Evolutionary conservation across 768 basidiomycete species (phyloP).

Genomic region (Termitomyces sp.): DNA sequence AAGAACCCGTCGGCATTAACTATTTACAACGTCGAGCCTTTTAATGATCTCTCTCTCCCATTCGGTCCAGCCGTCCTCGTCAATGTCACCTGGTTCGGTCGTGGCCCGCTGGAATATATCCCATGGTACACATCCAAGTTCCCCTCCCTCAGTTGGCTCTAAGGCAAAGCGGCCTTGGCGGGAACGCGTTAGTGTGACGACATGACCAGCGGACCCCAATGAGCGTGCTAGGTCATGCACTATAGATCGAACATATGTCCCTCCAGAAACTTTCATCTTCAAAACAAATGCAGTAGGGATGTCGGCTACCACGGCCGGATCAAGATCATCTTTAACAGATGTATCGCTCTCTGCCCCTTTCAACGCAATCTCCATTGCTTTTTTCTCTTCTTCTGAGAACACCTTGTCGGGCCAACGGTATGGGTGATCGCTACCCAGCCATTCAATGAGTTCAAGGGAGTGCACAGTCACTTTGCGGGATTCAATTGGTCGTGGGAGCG

Average conservation of each 20-base stretch:
- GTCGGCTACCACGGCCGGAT: constrained; percentile 23
- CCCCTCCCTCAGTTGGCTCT: constrained; percentile 40
- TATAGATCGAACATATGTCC: constrained; percentile 95
- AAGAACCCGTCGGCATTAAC: neutral
- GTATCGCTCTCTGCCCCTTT: constrained; percentile 37
- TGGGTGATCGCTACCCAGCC: constrained; percentile 69
- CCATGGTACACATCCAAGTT: constrained; percentile 67
- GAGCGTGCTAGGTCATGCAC: constrained; percentile 88
- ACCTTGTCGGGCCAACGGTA: constrained; percentile 74
- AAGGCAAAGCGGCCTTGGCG: constrained; percentile 80
- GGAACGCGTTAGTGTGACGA: constrained; percentile 85
- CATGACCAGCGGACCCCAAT: constrained; percentile 86
- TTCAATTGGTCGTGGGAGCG: constrained; percentile 93
- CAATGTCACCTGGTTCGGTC: constrained; percentile 44
- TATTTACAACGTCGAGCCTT: constrained; percentile 53
- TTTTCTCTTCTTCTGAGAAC: constrained; percentile 63
- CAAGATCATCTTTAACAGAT: constrained; percentile 34
- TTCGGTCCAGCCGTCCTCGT: constrained; percentile 59
- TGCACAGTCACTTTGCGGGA: constrained; percentile 78
- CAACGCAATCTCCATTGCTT: constrained; percentile 62
- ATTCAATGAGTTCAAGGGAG: constrained; percentile 71
- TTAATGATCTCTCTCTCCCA: constrained; percentile 85
- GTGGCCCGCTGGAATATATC: constrained; percentile 62
- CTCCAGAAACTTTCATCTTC: constrained; percentile 90
- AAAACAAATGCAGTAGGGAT: constrained; percentile 78